Conservation (phyloP, 202 grass and related monocot species). For the Tripidium arundinaceum region DNA sequence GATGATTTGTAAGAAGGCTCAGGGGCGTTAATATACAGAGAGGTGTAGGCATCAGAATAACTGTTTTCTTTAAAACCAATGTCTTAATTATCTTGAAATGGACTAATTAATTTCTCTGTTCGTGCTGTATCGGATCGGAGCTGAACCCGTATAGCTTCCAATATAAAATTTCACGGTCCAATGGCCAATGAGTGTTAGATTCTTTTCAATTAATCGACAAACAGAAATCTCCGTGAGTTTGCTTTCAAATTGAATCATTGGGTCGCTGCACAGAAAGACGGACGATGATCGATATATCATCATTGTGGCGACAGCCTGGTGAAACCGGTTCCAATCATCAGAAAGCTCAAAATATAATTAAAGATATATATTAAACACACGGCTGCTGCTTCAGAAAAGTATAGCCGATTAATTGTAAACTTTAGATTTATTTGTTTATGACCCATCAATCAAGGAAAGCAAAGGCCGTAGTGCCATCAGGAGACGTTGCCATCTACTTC, state of each 20-base stretch:
- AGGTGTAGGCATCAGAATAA: no score
- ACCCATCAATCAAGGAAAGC: not conserved
- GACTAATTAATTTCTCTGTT: no score
- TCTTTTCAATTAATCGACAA: not conserved
- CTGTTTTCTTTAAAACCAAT: no score
- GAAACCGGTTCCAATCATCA: constrained; percentile 38
- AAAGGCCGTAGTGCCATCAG: not conserved
- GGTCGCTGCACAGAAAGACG: not conserved
- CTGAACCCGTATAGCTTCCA: no score
- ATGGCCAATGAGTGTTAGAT: not conserved
- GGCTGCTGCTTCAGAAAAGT: not conserved
- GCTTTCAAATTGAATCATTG: constrained; percentile 16
- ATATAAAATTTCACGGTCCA: not conserved
- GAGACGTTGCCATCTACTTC: constrained; percentile 7
- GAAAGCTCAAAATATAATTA: not conserved
- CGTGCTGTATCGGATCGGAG: no score
- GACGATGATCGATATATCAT: not conserved
- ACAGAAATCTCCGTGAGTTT: not conserved
- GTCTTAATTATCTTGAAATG: no score
- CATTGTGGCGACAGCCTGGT: constrained; percentile 28
- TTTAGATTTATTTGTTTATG: constrained; percentile 21
- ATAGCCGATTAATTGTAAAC: constrained; percentile 12
- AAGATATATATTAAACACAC: constrained; percentile 2
- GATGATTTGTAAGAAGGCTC: no score
- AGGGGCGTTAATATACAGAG: no score